Conservation (phyloP, 2,329 filamentous ascomycete species). For the Geosmithia flava region DNA sequence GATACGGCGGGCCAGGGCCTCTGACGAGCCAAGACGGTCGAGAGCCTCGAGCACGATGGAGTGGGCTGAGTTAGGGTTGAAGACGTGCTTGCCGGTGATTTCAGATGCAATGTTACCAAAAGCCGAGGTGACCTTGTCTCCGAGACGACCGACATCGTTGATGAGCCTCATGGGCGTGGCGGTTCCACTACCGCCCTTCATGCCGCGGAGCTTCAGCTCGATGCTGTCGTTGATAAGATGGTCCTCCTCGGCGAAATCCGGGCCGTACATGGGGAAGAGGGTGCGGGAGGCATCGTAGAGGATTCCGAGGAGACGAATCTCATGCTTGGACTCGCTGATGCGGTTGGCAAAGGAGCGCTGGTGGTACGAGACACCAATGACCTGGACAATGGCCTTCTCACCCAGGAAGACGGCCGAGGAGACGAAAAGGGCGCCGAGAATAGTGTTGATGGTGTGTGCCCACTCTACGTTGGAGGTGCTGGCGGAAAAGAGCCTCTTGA, state of each 20-base stretch:
- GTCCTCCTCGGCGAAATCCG: slow-evolving; percentile 84
- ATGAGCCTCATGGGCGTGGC: slow-evolving; percentile 71
- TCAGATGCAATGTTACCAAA: slow-evolving; percentile 92
- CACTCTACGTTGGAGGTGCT: slow-evolving; percentile 28
- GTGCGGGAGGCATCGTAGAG: slow-evolving; percentile 84
- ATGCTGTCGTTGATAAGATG: slow-evolving; percentile 80
- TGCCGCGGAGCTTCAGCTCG: slow-evolving; percentile 50
- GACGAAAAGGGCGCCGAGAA: slow-evolving; percentile 56
- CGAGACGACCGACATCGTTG: slow-evolving; percentile 64
- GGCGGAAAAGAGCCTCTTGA: slow-evolving; percentile 38
- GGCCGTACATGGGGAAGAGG: slow-evolving; percentile 86
- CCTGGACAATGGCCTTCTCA: slow-evolving; percentile 70
- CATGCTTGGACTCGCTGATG: slow-evolving; percentile 84
- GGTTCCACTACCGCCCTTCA: slow-evolving; percentile 39
- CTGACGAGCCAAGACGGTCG: slow-evolving; percentile 70
- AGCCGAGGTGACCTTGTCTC: slow-evolving; percentile 85
- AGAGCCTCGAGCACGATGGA: slow-evolving; percentile 82
- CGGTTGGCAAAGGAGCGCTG: slow-evolving; percentile 69
- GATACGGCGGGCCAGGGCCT: slow-evolving; percentile 85
- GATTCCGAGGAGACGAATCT: slow-evolving; percentile 67
- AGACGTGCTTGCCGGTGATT: slow-evolving; percentile 89
- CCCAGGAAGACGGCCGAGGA: slow-evolving; percentile 58
- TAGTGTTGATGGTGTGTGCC: slow-evolving; percentile 45
- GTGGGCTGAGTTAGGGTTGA: slow-evolving; percentile 84
- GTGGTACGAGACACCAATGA: slow-evolving; percentile 78